Percentiles rank a stretch among this genome's conserved stretches.
phyloP scores from a whole-genome alignment of 495 filamentous ascomycete species.

The Immersiella caudata region DNA sequence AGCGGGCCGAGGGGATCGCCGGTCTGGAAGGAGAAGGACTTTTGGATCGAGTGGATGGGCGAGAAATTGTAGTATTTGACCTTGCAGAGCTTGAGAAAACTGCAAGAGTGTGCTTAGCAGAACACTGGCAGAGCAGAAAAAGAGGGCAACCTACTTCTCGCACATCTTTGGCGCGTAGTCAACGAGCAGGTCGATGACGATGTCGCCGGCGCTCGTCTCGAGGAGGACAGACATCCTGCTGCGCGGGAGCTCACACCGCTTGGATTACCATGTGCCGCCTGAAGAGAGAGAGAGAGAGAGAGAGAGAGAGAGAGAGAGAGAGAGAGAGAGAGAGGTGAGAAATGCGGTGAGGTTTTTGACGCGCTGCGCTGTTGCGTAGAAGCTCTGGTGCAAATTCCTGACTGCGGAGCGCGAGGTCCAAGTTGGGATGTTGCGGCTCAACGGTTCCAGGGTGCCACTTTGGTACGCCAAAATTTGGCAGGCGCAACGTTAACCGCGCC shows the following conservation, averaged over 20 bases:
- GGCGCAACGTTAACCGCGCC: too few species aligned
- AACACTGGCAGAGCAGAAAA: conserved; percentile 16
- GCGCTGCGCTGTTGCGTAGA: too few species aligned
- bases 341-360: too few species aligned
- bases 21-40: conserved; percentile 91
- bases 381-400: too few species aligned
- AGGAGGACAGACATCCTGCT: conserved; percentile 71
- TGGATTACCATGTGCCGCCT: not conserved
- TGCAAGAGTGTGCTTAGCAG: conserved; percentile 58
- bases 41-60: conserved; percentile 83
- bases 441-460: too few species aligned
- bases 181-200: conserved; percentile 87
- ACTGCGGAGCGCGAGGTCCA: too few species aligned
- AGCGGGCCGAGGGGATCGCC: conserved; percentile 89
- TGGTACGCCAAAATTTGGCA: too few species aligned
- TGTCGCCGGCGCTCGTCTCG: conserved; percentile 88
- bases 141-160: conserved; percentile 82
- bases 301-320: too few species aligned
- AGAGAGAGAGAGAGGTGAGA: too few species aligned
- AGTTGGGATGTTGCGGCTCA: too few species aligned
- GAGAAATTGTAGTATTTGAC: conserved; percentile 98
- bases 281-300: too few species aligned
- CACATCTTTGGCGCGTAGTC: conserved; percentile 86
- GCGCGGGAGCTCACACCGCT: not conserved
- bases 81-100: conserved; percentile 97